Evolutionary conservation across 2,329 filamentous ascomycete genomes (phyloP).

Genomic region (Cyclaneusma minus): DNA sequence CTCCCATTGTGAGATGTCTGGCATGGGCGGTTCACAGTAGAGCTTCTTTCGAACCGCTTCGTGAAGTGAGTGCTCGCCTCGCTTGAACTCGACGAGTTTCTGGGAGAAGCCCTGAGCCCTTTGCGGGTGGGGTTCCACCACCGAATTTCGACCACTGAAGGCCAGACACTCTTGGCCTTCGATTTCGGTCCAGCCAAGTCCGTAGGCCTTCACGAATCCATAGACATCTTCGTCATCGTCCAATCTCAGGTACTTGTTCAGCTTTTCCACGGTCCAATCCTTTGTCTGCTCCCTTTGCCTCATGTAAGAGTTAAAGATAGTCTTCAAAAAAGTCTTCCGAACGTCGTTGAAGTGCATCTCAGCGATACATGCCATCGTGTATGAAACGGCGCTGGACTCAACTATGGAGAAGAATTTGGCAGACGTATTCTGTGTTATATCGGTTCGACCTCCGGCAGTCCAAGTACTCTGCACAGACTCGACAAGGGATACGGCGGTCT

Average conservation of each 20-base stretch:
- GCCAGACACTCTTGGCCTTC: constrained; percentile 18
- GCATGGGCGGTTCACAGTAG: constrained; percentile 25
- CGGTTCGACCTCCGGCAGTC: constrained; percentile 30
- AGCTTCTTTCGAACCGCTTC: constrained; percentile 40
- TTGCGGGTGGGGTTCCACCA: constrained; percentile 27
- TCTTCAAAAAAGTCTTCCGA: constrained; percentile 40
- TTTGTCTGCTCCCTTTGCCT: constrained; percentile 40
- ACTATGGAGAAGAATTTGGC: constrained; percentile 45
- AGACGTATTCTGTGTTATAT: constrained; percentile 31
- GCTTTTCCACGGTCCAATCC: constrained; percentile 39
- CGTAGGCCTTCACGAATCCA: constrained; percentile 44
- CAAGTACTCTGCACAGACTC: constrained; percentile 43
- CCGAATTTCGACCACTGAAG: constrained; percentile 11
- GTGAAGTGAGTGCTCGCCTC: constrained; percentile 32
- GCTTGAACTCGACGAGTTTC: constrained; percentile 43
- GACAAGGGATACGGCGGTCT: constrained; percentile 43
- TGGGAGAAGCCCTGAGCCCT: constrained; percentile 40
- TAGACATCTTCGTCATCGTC: constrained; percentile 53
- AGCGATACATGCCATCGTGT: constrained; percentile 55
- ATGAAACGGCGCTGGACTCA: constrained; percentile 39
- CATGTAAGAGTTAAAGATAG: constrained; percentile 37
- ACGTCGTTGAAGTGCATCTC: constrained; percentile 50
- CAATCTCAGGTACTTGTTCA: constrained; percentile 47
- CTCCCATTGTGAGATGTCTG: background rate
- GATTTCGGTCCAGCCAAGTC: constrained; percentile 32